phyloP scores from a whole-genome alignment of 371 early-diverging fungal species.

The Rhizoclosmatium hyalinum region DNA sequence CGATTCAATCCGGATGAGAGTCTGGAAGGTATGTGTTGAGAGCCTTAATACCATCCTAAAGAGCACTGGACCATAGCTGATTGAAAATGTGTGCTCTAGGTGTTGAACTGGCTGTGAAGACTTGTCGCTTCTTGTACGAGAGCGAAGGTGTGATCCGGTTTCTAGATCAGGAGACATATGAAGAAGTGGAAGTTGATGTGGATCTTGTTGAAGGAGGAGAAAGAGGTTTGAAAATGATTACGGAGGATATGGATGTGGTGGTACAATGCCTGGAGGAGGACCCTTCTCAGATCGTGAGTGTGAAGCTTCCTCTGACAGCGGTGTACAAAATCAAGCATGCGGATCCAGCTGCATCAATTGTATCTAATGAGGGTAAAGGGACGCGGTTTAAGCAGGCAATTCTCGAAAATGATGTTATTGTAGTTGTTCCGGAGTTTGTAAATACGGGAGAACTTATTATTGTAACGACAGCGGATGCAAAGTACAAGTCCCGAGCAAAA shows the following conservation, averaged over 20 bases:
- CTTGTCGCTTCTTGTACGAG: conserved; percentile 76
- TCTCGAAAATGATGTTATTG: conserved; percentile 72
- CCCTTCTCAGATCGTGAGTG: conserved; percentile 55
- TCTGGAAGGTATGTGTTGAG: conserved; percentile 59
- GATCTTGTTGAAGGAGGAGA: conserved; percentile 33
- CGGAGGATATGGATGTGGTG: conserved; percentile 58
- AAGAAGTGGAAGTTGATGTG: conserved; percentile 70
- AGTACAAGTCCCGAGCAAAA: conserved; percentile 60
- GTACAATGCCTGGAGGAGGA: conserved; percentile 51
- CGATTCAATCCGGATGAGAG: conserved; percentile 68
- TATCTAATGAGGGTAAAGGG: conserved; percentile 74
- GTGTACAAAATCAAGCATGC: conserved; percentile 53
- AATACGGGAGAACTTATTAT: conserved; percentile 75
- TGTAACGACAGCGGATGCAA: conserved; percentile 73
- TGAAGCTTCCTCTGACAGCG: conserved; percentile 60
- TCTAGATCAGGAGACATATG: conserved; percentile 73
- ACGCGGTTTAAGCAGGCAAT: conserved; percentile 74
- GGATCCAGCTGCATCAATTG: conserved; percentile 47
- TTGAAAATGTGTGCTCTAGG: conserved; percentile 35
- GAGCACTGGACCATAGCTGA: not conserved
- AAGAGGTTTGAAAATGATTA: conserved; percentile 53
- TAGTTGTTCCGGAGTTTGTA: conserved; percentile 85
- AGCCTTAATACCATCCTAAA: conserved; percentile 4
- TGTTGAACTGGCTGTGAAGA: conserved; percentile 68
- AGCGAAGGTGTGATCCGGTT: conserved; percentile 68